A percentile compares a stretch with the other conserved stretches of the same genome.
Conservation (phyloP, 2,329 filamentous ascomycete genomes). For the Chaetoscypha palmicola region DNA sequence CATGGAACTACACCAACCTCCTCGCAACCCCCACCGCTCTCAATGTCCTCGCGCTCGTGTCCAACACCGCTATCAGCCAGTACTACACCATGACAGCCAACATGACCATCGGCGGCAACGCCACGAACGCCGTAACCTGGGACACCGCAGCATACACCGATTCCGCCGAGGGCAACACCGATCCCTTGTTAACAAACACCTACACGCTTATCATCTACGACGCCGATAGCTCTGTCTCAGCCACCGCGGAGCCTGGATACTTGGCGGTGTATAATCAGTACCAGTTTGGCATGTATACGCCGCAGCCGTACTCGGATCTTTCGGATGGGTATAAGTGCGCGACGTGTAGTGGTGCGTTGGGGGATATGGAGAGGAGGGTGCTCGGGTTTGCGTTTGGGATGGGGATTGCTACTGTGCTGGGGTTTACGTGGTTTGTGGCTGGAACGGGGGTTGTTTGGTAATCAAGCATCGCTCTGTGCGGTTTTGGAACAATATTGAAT, state of each 20-base stretch:
- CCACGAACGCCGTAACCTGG: slow-evolving; percentile 48
- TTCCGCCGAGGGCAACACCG: slow-evolving; percentile 8
- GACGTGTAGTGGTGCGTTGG: slow-evolving; percentile 48
- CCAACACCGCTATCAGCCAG: slow-evolving; percentile 44
- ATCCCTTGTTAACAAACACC: slow-evolving; percentile 44
- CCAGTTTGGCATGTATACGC: slow-evolving; percentile 51
- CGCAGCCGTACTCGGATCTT: slow-evolving; percentile 44
- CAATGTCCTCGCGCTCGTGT: slow-evolving; percentile 51
- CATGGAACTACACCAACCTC: slow-evolving; percentile 60
- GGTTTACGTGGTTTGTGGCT: slow-evolving; percentile 58
- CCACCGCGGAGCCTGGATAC: slow-evolving; percentile 49
- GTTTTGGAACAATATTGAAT: too few relatives aligned
- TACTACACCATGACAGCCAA: slow-evolving; percentile 58
- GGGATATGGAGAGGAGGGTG: slow-evolving; percentile 40
- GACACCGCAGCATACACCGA: slow-evolving; percentile 45
- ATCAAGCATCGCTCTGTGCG: not conserved
- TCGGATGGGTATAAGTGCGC: slow-evolving; percentile 45
- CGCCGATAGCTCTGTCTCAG: slow-evolving; percentile 43
- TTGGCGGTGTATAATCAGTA: slow-evolving; percentile 43
- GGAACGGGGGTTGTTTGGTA: slow-evolving; percentile 35
- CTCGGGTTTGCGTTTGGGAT: slow-evolving; percentile 46
- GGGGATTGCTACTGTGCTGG: slow-evolving; percentile 48
- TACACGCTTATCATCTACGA: slow-evolving; percentile 60
- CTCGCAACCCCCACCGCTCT: slow-evolving; percentile 51
- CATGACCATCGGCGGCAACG: slow-evolving; percentile 47